Evolutionary conservation across 2,329 filamentous ascomycete species (phyloP).

Genomic region (Epichloe elymi): DNA sequence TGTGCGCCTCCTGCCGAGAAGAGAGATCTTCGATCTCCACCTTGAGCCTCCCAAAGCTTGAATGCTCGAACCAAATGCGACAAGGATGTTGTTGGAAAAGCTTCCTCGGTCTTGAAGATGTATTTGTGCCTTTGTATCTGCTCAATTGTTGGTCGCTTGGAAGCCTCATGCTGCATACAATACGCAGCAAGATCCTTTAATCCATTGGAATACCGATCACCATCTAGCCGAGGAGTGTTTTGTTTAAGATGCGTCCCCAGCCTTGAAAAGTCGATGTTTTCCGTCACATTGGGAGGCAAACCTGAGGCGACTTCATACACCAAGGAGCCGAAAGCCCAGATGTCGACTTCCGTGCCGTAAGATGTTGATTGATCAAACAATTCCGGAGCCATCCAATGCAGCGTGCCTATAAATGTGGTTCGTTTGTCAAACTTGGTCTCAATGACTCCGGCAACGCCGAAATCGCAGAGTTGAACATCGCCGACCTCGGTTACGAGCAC

Average conservation of each 20-base stretch:
- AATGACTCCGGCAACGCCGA: constrained; percentile 68
- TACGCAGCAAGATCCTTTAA: constrained; percentile 60
- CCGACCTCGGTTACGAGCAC: constrained; percentile 68
- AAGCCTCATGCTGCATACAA: constrained; percentile 56
- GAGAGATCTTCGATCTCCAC: constrained; percentile 54
- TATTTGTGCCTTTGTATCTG: constrained; percentile 58
- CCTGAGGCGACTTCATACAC: constrained; percentile 72
- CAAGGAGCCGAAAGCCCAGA: constrained; percentile 77
- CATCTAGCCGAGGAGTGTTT: constrained; percentile 55
- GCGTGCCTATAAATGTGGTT: constrained; percentile 69
- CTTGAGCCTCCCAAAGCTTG: constrained; percentile 61
- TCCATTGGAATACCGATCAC: constrained; percentile 54
- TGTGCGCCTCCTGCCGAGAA: constrained; percentile 48
- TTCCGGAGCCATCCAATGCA: constrained; percentile 79
- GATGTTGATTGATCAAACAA: constrained; percentile 51
- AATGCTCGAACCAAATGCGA: constrained; percentile 57
- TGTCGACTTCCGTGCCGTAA: constrained; percentile 63
- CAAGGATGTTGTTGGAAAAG: constrained; percentile 51
- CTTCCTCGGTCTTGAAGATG: constrained; percentile 46
- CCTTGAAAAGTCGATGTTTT: constrained; percentile 34
- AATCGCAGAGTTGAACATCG: constrained; percentile 69
- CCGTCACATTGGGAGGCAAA: constrained; percentile 53
- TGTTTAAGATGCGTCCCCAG: constrained; percentile 45
- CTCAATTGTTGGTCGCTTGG: constrained; percentile 55
- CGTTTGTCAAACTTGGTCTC: constrained; percentile 65